Conservation (phyloP, 1,139 yeast species). For the Hanseniaspora sp. region DNA sequence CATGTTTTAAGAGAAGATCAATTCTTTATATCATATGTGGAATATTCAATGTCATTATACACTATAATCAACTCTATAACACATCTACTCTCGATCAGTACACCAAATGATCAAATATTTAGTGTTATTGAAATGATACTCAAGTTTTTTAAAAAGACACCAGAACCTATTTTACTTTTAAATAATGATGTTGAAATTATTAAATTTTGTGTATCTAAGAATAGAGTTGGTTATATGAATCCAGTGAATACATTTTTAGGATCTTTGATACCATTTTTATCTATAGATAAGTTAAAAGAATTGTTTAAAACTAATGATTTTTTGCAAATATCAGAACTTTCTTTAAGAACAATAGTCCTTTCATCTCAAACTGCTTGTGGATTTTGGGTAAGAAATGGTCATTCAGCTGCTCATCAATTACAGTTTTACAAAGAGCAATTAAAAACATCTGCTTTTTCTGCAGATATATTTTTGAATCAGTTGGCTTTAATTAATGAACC, state of each 20-base stretch:
- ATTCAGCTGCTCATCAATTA: slow-evolving; percentile 41
- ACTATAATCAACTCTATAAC: slow-evolving; percentile 39
- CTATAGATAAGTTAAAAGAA: slow-evolving; percentile 20
- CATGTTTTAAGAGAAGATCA: slow-evolving; percentile 52
- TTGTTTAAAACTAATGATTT: slow-evolving; percentile 28
- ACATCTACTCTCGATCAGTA: slow-evolving; percentile 28
- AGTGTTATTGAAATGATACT: slow-evolving; percentile 34
- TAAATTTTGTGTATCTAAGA: slow-evolving; percentile 38
- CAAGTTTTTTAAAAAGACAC: slow-evolving; percentile 24
- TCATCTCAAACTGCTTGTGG: slow-evolving; percentile 47
- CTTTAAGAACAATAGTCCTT: slow-evolving; percentile 49
- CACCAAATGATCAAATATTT: slow-evolving; percentile 22
- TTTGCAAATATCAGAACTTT: slow-evolving; percentile 41
- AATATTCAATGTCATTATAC: slow-evolving; percentile 40
- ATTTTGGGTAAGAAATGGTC: slow-evolving; percentile 60
- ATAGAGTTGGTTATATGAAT: slow-evolving; percentile 45
- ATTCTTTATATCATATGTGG: slow-evolving; percentile 40
- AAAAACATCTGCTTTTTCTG: slow-evolving; percentile 30
- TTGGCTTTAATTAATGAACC: slow-evolving; percentile 37
- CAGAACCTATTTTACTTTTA: slow-evolving; percentile 23
- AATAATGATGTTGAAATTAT: slow-evolving; percentile 25
- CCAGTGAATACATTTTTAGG: slow-evolving; percentile 46
- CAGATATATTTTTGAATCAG: slow-evolving; percentile 54
- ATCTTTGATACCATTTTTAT: slow-evolving; percentile 26
- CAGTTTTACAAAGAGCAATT: slow-evolving; percentile 31